Evolutionary conservation across 75 land plant genomes (phyloP), one percentile per base, ranked within the genome.

Genomic region (Sequoiadendron giganteum): DNA sequence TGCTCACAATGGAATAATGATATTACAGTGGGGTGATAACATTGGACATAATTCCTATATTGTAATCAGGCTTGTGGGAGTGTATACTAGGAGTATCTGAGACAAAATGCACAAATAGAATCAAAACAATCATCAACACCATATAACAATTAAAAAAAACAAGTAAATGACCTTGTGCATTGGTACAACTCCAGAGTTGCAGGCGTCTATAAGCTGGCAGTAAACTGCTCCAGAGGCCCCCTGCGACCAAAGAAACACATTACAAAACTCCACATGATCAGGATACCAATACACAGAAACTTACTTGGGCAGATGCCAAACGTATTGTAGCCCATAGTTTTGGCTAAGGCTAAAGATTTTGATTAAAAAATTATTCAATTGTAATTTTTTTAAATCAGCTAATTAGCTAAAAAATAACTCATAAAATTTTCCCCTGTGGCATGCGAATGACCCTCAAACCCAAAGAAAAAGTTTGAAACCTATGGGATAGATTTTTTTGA

Each of bases 191-290:
- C 99, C 99, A 28, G 97, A 97, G 85, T 94, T 94, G 18, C 90
- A 90, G 88, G 91, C 88, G 56, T 97, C 98, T 89, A 97, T 94
- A 90, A 97, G 82, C 91, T 97, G 99, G 85, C 99, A 97, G 73
- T 96, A 95, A 3, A 97, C 95, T 58, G 99, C 99, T 49, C 99
- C 99, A n/a, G 96, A 96, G 32, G 95, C 95, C 73, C 95, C 96
- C 98, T 96, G 91, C 48, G 76, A 65, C 38, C 32, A 52, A 86
- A 49, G 34, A 85, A 45, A 36, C 49, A 82, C 5, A 47, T 45
- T 82, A 42, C 84, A 79, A 21, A 25, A 21, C 70, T 30, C 16
- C 38, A 30, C 77, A 75, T 75, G 34, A 75, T 34, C 77, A 75
- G 39, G 16, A 3, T 30, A 4, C 36, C 36, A 32, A 11, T 34